Base-by-base conservation (phyloP, 1,284 basidiomycete genomes). In the Irpex sp. region DNA sequence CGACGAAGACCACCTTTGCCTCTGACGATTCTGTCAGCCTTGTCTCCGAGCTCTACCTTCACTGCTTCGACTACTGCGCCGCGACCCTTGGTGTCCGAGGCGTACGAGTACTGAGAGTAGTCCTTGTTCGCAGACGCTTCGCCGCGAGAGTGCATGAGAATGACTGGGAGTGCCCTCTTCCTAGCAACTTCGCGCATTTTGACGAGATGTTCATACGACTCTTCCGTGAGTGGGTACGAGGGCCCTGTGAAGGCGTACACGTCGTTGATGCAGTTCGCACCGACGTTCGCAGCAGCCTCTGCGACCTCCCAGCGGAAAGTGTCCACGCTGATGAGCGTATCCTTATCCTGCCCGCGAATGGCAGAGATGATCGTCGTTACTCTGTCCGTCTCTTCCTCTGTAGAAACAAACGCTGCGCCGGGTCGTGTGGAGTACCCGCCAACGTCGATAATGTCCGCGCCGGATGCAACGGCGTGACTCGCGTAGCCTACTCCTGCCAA, bases 371-470 rank as follows among this genome's bases (percentile, higher is more conserved):
- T 78, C 0, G 95, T 93, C 0, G 92, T 81, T 13, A 97, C 90
- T 38, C 93, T 82, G 1, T 74, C 67, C 26, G 86, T 82, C 72
- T 99, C 97, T 64, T 97, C 93, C 57, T 88, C 82, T 0, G 82
- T 73, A 0, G 84, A 79, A 62, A 97, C 89, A 56, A 86, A 87
- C 0, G 76, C 79, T 0, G 94, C 91, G 0, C 85, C 83, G 0
- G 96, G 96, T 9, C 94, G 85, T 0, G 96, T 97, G 0, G 94
- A 97, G 79, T 96, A 95, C 0, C 97, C 97, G 0, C 97, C 97
- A 9, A 99, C 83, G 73, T 99, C 97, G 63, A 99, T 79, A 60
- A 99, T 92, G 65, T 88, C 84, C 0, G 91, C 89, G 0, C 90
- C 89, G 1, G 77, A 76, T 0, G 74, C 66, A 2, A 88, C 76